Conservation (phyloP, 108 stramenopile genomes). For the Seminavis robusta region DNA sequence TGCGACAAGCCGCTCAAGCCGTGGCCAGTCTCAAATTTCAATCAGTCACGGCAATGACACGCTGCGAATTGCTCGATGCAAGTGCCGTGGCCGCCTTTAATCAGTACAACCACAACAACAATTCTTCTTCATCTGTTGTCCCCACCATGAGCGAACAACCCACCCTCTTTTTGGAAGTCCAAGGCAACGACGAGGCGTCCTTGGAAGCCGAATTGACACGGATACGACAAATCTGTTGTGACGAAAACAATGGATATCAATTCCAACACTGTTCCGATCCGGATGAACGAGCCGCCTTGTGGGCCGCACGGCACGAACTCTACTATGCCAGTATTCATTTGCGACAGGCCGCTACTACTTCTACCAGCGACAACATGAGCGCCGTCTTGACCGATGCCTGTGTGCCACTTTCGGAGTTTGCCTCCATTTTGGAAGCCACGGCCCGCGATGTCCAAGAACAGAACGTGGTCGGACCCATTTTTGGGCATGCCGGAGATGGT, state of each 20-base stretch:
- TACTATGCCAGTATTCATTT: slow-evolving; percentile 76
- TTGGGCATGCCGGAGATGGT: slow-evolving; percentile 97
- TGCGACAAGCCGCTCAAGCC: slow-evolving; percentile 68
- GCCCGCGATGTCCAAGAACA: slow-evolving; percentile 55
- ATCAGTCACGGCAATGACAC: slow-evolving; percentile 57
- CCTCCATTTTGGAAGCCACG: slow-evolving; percentile 73
- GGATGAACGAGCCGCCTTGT: slow-evolving; percentile 64
- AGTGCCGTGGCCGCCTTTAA: slow-evolving; percentile 61
- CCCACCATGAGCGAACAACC: slow-evolving; percentile 47
- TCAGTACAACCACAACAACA: slow-evolving; percentile 8
- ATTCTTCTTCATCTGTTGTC: too few relatives aligned
- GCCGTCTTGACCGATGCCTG: slow-evolving; percentile 90
- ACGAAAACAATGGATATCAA: slow-evolving; percentile 48
- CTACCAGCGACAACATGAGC: too few relatives aligned
- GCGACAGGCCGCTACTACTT: slow-evolving; percentile 47
- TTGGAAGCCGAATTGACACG: slow-evolving; percentile 45
- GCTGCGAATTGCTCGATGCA: slow-evolving; percentile 84
- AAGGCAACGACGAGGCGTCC: slow-evolving; percentile 40
- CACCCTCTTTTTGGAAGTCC: slow-evolving; percentile 81
- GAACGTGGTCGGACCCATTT: slow-evolving; percentile 77
- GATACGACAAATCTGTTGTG: slow-evolving; percentile 41
- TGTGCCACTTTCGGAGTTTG: slow-evolving; percentile 88
- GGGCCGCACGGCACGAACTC: slow-evolving; percentile 83
- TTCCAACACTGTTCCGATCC: slow-evolving; percentile 56
- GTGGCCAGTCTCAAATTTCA: slow-evolving; percentile 65